Conservation (phyloP, 2,329 filamentous ascomycete genomes). For the Neonectria ditissima region DNA sequence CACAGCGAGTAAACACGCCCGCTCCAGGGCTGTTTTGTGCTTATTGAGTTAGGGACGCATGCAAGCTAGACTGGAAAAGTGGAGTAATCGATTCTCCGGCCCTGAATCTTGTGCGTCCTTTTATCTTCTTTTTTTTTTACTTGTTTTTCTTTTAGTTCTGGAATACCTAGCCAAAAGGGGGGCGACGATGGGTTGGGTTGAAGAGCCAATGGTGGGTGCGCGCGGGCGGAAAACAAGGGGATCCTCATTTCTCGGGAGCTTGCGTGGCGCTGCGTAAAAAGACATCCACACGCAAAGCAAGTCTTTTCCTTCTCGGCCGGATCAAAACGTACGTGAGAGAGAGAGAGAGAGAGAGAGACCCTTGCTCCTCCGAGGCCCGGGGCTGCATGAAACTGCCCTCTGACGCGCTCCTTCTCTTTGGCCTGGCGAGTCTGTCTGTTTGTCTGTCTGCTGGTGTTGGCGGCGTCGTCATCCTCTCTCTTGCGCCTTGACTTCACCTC, state of each 20-base stretch:
- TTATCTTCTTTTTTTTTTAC: no score
- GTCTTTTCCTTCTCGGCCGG: neutral
- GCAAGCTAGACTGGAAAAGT: no score
- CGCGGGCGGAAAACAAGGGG: neutral
- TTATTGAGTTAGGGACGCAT: no score
- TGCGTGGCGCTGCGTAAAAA: neutral
- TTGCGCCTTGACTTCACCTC: neutral
- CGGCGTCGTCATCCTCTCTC: neutral
- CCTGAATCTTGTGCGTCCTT: no score
- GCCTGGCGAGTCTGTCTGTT: neutral
- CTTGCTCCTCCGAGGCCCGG: neutral
- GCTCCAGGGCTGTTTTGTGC: no score
- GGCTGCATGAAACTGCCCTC: conserved; percentile 4
- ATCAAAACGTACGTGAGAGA: no score
- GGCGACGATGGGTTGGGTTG: no score
- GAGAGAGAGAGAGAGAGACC: neutral
- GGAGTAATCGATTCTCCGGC: no score
- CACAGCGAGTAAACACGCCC: neutral
- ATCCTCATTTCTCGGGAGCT: neutral
- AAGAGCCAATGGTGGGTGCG: neutral
- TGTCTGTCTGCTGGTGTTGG: neutral
- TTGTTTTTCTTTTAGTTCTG: no score
- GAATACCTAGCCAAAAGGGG: no score
- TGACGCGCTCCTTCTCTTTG: conserved; percentile 5
- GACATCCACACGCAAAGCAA: neutral